phyloP scores from a whole-genome alignment of 106 monocot species.

The Narthecium ossifragum region DNA sequence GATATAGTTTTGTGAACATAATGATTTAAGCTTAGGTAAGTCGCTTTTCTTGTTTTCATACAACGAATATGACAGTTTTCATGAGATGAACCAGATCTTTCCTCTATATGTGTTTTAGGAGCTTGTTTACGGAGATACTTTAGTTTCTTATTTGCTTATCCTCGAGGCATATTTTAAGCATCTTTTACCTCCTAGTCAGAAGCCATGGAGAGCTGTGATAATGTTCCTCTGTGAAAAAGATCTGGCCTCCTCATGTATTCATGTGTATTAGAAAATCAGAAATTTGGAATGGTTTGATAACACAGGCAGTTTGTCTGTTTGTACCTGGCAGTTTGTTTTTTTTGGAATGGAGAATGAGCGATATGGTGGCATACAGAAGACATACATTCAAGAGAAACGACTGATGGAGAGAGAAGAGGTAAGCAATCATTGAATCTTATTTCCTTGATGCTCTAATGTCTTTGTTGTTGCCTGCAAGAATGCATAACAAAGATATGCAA shows the following conservation, averaged over 20 bases:
- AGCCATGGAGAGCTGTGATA: background rate
- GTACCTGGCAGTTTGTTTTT: background rate
- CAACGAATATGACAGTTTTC: too few species aligned
- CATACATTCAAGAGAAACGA: conserved; percentile 1
- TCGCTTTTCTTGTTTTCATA: too few species aligned
- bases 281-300: too few species aligned
- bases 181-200: background rate
- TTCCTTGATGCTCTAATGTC: background rate
- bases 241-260: background rate
- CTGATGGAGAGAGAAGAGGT: conserved; percentile 16
- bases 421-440: background rate
- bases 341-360: conserved; percentile 20
- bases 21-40: too few species aligned
- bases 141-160: background rate
- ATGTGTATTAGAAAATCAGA: too few species aligned
- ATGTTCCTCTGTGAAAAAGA: background rate
- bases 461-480: background rate
- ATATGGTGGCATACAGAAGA: conserved; percentile 9
- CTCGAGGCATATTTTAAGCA: background rate
- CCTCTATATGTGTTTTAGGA: too few species aligned
- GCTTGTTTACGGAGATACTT: too few species aligned
- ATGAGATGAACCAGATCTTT: too few species aligned
- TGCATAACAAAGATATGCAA: background rate
- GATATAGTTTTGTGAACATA: too few species aligned
- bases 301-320: background rate